Evolutionary conservation across 73 alveolate genomes (phyloP), one percentile per base, ranked within the genome.

Genomic region (Stentor roeselii): DNA sequence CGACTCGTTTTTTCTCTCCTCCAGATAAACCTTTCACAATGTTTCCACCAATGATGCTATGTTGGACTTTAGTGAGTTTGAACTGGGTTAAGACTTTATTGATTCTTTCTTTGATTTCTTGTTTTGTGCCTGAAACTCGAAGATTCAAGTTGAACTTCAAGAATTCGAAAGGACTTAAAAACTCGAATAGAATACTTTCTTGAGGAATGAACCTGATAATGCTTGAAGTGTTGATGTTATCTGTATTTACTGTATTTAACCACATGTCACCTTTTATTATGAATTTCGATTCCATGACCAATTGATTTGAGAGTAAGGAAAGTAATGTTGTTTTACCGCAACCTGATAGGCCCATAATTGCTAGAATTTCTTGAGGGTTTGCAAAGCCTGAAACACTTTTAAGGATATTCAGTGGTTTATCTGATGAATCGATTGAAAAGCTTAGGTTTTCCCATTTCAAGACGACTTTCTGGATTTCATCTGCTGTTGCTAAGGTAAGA

Each of bases 1-100:
- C 83, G 42, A 86, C 78, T n/a, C 93, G 4, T 59, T 88, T 88
- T 30, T 90, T 27, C 59, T 88, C 93, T n/a, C 93, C 93, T 0
- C 93, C 93, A 3, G 93, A 88, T 1, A 88, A 77, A 2, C 93
- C 93, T 76, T 59, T 83, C 78, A 82, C 39, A 3, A 83, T 86
- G 1, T 76, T 35, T 36, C 93, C 89, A 2, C 94, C 94, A 34
- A 88, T 83, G 60, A 37, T 39, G 58, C 88, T 88, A 78, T 90
- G 84, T 15, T 90, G 89, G 6, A 59, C 6, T 31, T 59, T 74
- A 11, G 31, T 59, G 3, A 90, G 78, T 3, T 82, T 82, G 2
- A 90, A 84, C 27, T 77, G 59, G 2, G 3, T 61, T 3, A 90
- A 34, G 21, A 90, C 75, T 36, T 59, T 75, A 30, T 90, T 86